phyloP scores from a whole-genome alignment of 106 monocot genomes.

The Dioscorea zingiberensis region DNA sequence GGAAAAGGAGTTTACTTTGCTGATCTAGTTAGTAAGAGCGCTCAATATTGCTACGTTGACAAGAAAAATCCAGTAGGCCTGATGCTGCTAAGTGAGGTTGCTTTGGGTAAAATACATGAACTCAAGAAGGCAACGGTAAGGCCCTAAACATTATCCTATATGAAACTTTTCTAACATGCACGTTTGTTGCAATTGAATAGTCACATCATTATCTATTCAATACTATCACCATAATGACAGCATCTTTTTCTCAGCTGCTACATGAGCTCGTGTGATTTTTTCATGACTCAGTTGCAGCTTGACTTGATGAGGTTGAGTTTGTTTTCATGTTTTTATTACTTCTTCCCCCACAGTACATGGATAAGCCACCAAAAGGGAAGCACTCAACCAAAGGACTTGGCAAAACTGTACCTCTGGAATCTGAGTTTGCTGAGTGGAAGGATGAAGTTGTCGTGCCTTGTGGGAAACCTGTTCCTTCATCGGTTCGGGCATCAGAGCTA shows the following conservation, averaged over 20 bases:
- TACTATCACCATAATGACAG: too few relatives aligned
- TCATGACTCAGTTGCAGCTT: too few relatives aligned
- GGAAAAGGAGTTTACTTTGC: conserved; percentile 98
- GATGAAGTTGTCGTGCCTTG: conserved; percentile 82
- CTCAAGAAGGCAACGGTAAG: conserved; percentile 84
- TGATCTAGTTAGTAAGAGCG: conserved; percentile 95
- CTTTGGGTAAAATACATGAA: conserved; percentile 86
- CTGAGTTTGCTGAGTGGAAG: conserved; percentile 74
- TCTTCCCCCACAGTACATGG: conserved; percentile 58
- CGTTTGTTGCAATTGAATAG: too few relatives aligned
- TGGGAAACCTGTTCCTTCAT: conserved; percentile 79
- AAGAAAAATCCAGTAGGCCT: conserved; percentile 89
- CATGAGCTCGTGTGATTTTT: too few relatives aligned
- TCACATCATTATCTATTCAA: too few relatives aligned
- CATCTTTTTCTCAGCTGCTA: too few relatives aligned
- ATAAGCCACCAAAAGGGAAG: conserved; percentile 84
- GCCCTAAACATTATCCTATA: not conserved
- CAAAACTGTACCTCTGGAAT: conserved; percentile 78
- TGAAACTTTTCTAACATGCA: too few relatives aligned
- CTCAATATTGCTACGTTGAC: conserved; percentile 92
- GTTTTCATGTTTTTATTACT: not conserved
- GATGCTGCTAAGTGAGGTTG: conserved; percentile 94
- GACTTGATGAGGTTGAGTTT: too few relatives aligned
- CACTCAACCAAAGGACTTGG: conserved; percentile 95
- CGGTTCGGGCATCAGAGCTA: conserved; percentile 54